These are phyloP conservation scores for Blepharisma undulans DNA, from an alignment of 169 alveolate genomes.

Conservation along the genomic window DNA sequence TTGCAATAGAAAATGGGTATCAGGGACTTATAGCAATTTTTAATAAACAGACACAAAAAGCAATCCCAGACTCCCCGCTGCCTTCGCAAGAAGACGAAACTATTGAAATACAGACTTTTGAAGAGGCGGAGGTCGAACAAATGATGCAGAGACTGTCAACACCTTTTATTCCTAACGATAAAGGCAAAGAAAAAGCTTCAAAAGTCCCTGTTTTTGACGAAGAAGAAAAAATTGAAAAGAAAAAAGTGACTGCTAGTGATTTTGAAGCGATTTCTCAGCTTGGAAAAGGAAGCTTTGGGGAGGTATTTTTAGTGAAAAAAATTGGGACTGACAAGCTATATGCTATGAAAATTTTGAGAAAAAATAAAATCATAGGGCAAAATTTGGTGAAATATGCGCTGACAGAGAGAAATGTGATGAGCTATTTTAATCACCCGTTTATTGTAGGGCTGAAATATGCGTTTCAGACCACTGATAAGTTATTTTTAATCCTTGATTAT, in stretches of 20 bases:
- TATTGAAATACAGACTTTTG: background rate
- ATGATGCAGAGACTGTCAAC: background rate
- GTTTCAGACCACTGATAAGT: constrained; percentile 77
- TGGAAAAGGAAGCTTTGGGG: constrained; percentile 89
- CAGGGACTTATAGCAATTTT: background rate
- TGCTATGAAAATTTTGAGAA: constrained; percentile 87
- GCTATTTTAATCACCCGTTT: constrained; percentile 80
- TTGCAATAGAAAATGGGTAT: background rate
- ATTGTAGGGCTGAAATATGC: constrained; percentile 83
- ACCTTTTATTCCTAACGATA: background rate
- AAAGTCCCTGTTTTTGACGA: background rate
- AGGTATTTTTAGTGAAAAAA: constrained; percentile 83
- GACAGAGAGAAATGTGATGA: constrained; percentile 86
- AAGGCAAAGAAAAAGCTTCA: background rate
- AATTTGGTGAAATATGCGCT: constrained; percentile 84
- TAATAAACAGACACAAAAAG: background rate
- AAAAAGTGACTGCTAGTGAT: constrained; percentile 43
- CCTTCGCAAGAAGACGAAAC: background rate
- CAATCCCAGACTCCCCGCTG: background rate
- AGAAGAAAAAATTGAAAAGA: background rate
- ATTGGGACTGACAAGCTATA: constrained; percentile 59
- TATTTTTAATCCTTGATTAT: constrained; percentile 80
- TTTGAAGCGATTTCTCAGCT: constrained; percentile 60
- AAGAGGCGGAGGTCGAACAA: background rate
- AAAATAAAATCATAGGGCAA: constrained; percentile 75